These are phyloP conservation scores for Alternaria atra DNA, from an alignment of 2,329 filamentous ascomycete species.

Conservation along the genomic window DNA sequence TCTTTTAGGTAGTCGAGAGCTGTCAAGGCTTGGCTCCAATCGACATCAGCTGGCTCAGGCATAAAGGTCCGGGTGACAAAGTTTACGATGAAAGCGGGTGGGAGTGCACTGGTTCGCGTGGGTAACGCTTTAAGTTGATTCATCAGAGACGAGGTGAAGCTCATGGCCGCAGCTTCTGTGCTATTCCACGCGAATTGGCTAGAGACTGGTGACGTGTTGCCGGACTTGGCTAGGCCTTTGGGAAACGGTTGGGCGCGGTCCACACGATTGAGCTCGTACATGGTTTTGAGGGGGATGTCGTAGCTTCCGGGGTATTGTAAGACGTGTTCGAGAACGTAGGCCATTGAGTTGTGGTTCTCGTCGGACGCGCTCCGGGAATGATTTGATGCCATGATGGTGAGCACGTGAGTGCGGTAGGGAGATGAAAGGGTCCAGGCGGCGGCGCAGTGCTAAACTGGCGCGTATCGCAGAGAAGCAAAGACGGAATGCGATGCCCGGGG, in stretches of 20 bases:
- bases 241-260: conserved; percentile 57
- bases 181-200: conserved; percentile 45
- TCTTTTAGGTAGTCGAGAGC: conserved; percentile 73
- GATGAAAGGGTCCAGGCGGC: conserved; percentile 14
- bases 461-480: conserved; percentile 8
- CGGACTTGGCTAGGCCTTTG: conserved; percentile 37
- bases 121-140: conserved; percentile 66
- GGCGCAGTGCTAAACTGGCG: conserved; percentile 16
- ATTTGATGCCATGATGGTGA: conserved; percentile 40
- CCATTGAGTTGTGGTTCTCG: conserved; percentile 43
- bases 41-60: conserved; percentile 64
- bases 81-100: conserved; percentile 68
- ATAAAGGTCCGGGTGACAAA: conserved; percentile 70
- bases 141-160: conserved; percentile 62
- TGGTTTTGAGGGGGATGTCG: conserved; percentile 72
- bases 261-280: conserved; percentile 72
- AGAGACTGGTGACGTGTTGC: conserved; percentile 48
- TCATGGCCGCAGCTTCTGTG: conserved; percentile 51
- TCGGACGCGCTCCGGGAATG: conserved; percentile 53
- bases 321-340: conserved; percentile 56
- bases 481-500: conserved; percentile 3
- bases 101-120: conserved; percentile 68
- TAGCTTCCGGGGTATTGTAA: conserved; percentile 69
- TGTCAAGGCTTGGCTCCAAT: conserved; percentile 72
- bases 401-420: conserved; percentile 11